These are phyloP conservation scores for Plasmodium relictum DNA, from an alignment of 169 alveolate genomes.

Conservation along the genomic window DNA sequence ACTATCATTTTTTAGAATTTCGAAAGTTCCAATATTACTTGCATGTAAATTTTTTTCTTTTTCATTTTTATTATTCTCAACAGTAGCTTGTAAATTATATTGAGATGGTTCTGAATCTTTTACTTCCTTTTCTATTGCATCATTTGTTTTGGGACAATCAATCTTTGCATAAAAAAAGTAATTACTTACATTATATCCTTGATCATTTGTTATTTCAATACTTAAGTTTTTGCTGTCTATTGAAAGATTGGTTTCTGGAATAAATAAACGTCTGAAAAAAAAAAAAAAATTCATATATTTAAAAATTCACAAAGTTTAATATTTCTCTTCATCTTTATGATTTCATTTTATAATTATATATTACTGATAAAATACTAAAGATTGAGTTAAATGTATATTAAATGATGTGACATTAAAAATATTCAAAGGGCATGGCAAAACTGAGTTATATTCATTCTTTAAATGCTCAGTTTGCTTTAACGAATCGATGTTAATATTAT, in stretches of 20 bases:
- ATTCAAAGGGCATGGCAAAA: slow-evolving; percentile 48
- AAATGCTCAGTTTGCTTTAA: slow-evolving; percentile 55
- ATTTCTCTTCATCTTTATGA: slow-evolving; percentile 2
- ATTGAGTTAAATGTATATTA: slow-evolving; percentile 34
- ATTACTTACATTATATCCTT: slow-evolving; percentile 32
- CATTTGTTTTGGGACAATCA: slow-evolving; percentile 56
- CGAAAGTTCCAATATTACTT: neutral
- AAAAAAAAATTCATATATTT: slow-evolving; percentile 1
- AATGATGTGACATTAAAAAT: slow-evolving; percentile 9
- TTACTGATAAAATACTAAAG: slow-evolving; percentile 58
- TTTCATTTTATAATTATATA: slow-evolving; percentile 2
- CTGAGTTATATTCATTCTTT: slow-evolving; percentile 29
- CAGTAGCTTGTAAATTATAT: neutral
- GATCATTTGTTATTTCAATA: slow-evolving; percentile 43
- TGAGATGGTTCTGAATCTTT: neutral
- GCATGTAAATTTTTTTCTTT: neutral
- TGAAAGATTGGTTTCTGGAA: slow-evolving; percentile 23
- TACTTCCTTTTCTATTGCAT: slow-evolving; percentile 41
- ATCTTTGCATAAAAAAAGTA: slow-evolving; percentile 65
- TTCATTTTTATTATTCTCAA: neutral
- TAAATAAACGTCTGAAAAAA: slow-evolving; percentile 46
- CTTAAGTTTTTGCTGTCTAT: slow-evolving; percentile 27
- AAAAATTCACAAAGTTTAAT: neutral
- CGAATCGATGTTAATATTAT: slow-evolving; percentile 29
- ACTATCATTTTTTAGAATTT: neutral